A percentile compares a stretch with the other conserved stretches of the same genome.
Conservation (phyloP, 345 rosid genomes). For the Boechera retrofracta region DNA sequence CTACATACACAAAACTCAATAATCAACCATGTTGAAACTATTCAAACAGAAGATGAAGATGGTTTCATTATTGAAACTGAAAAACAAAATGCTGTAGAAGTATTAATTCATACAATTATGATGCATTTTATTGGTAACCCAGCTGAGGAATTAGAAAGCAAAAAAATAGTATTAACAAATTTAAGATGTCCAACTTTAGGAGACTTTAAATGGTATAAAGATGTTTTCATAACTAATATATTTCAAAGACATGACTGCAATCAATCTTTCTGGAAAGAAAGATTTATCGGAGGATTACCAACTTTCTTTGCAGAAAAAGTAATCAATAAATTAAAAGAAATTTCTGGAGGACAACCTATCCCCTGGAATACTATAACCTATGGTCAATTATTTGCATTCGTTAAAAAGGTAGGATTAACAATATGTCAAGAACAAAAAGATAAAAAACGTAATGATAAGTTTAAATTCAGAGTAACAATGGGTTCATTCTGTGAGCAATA, state of each 20-base stretch:
- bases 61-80: not conserved
- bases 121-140: not conserved
- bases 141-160: not conserved
- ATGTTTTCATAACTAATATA: not conserved
- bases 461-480: no score
- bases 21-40: not conserved
- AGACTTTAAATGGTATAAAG: not conserved
- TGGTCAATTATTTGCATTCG: not conserved
- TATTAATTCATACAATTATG: not conserved
- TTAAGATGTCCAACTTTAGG: not conserved
- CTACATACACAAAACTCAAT: rapidly evolving
- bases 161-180: not conserved
- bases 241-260: no score
- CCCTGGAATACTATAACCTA: not conserved
- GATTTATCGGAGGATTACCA: no score
- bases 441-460: no score
- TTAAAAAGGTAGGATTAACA: not conserved
- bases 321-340: no score
- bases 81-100: not conserved
- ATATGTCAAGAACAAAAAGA: no score
- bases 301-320: no score
- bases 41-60: not conserved
- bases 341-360: no score
- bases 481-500: no score
- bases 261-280: no score